phyloP scores from a whole-genome alignment of 208 protist genomes.

The Trypanosoma brucei region DNA sequence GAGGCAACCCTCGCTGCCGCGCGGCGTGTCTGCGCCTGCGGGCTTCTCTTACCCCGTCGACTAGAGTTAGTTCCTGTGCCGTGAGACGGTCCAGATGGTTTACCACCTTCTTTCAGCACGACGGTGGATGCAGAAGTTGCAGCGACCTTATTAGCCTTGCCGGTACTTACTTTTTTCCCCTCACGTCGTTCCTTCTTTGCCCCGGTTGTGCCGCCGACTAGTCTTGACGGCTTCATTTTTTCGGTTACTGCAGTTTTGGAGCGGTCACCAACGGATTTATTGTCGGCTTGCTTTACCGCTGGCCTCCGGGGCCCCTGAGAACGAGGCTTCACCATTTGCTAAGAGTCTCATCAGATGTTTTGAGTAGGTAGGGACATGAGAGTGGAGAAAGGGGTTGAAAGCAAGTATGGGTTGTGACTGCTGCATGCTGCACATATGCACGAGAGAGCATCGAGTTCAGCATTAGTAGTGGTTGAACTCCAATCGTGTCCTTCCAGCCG shows the following conservation, averaged over 20 bases:
- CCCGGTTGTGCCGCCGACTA: neutral
- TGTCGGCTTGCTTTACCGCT: neutral
- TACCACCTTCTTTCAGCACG: neutral
- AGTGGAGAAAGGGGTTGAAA: neutral
- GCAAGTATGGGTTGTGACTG: neutral
- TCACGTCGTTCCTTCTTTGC: neutral
- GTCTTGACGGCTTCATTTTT: no score
- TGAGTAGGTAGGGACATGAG: neutral
- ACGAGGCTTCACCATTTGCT: constrained; percentile 14
- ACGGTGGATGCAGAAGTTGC: neutral
- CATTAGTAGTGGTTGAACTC: no score
- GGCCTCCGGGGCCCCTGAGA: neutral
- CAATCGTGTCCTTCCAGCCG: no score
- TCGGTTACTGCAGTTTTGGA: neutral
- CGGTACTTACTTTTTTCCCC: neutral
- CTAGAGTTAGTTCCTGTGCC: neutral
- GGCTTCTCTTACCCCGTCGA: neutral
- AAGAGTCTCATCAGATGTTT: neutral
- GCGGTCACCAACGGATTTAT: neutral
- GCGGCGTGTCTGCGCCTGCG: neutral
- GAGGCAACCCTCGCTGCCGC: constrained; percentile 11
- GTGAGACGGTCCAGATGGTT: neutral
- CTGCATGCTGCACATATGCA: no score
- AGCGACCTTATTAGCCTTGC: neutral
- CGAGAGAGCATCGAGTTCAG: no score